phyloP scores from a whole-genome alignment of 148 eudicot genomes.

The Cornus suecica region DNA sequence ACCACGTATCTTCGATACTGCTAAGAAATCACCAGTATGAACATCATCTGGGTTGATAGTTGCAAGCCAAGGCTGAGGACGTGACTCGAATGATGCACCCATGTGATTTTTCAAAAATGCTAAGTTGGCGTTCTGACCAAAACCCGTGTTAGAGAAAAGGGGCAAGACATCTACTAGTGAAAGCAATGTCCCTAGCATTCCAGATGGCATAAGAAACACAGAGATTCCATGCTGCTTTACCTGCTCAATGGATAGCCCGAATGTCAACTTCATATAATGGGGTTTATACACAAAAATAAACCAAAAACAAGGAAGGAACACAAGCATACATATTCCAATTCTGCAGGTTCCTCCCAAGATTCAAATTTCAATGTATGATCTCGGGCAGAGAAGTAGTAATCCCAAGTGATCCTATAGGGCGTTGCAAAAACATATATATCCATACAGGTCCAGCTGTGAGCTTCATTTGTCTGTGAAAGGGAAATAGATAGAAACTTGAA shows the following conservation, averaged over 20 bases:
- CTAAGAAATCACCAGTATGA: constrained; percentile 94
- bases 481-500: background rate
- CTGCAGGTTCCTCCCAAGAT: constrained; percentile 97
- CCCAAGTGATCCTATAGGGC: constrained; percentile 94
- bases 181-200: constrained; percentile 96
- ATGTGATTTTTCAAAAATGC: constrained; percentile 88
- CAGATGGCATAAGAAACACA: constrained; percentile 96
- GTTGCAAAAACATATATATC: constrained; percentile 97
- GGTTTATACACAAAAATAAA: constrained; percentile 3
- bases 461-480: constrained; percentile 61
- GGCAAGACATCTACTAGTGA: constrained; percentile 93
- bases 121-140: constrained; percentile 89
- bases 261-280: constrained; percentile 9
- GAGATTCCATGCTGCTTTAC: constrained; percentile 96
- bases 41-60: constrained; percentile 80
- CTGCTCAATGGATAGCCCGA: constrained; percentile 40
- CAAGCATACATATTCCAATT: constrained; percentile 77
- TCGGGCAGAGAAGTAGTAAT: constrained; percentile 76
- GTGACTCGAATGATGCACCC: constrained; percentile 90
- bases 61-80: constrained; percentile 72
- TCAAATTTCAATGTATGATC: constrained; percentile 77
- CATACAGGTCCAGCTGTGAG: constrained; percentile 97
- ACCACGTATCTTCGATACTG: constrained; percentile 96
- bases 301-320: constrained; percentile 3
- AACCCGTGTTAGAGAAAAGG: constrained; percentile 75